Conservation (phyloP, 83 land plant genomes). For the Picea abies region DNA sequence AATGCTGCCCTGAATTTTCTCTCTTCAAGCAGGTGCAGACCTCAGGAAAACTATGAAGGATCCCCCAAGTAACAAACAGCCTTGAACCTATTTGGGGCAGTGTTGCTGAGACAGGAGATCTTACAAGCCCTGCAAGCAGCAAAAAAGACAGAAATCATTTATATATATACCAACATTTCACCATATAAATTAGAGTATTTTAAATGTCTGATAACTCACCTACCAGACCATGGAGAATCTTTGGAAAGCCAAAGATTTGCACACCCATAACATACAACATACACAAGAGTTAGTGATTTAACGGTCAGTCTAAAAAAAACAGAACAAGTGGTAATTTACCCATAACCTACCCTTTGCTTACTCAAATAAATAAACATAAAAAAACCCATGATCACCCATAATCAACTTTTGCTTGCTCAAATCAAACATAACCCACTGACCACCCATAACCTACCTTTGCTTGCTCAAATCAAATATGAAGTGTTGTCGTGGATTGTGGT, state of each 20-base stretch:
- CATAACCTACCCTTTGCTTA: no score
- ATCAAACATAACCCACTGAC: no score
- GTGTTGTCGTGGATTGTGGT: no score
- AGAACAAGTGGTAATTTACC: no score
- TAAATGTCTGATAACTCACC: slow-evolving; percentile 32
- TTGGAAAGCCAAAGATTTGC: slow-evolving; percentile 2
- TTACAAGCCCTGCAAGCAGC: slow-evolving; percentile 60
- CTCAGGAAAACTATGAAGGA: slow-evolving; percentile 84
- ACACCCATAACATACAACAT: slow-evolving; percentile 1
- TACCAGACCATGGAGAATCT: slow-evolving; percentile 59
- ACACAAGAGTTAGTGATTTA: neutral
- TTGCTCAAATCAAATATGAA: no score
- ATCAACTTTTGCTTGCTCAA: no score
- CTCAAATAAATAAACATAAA: no score
- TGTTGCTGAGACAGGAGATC: slow-evolving; percentile 88
- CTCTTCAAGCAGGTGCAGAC: slow-evolving; percentile 22
- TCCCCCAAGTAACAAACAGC: slow-evolving; percentile 83
- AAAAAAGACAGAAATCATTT: neutral
- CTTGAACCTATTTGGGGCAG: slow-evolving; percentile 86
- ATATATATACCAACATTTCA: slow-evolving; percentile 5
- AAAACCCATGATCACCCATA: no score
- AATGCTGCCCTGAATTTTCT: neutral
- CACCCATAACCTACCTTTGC: no score
- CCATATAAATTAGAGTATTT: neutral
- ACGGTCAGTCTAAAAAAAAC: neutral